A percentile compares a stretch with the other conserved stretches of the same genome.
These are phyloP conservation scores for grape (Vitis vinifera) DNA, from an alignment of 164 flowering plant genomes.

Conservation along the genomic window DNA sequence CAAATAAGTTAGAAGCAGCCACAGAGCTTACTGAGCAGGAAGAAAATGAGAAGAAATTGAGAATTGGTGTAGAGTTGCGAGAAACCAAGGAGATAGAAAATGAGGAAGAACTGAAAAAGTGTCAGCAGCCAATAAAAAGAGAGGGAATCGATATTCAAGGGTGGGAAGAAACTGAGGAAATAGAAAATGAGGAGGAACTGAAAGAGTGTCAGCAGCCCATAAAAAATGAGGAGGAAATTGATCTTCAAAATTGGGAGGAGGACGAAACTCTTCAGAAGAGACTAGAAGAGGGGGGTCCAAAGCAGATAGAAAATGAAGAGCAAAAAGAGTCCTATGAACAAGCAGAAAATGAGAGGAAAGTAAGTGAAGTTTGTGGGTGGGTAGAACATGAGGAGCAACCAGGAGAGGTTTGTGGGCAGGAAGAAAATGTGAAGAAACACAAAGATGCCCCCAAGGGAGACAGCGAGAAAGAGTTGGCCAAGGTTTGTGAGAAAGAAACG, in stretches of 20 bases:
- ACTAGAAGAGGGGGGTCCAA: neutral
- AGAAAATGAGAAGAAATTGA: conserved; percentile 1
- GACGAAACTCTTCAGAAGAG: no score
- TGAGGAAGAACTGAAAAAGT: neutral
- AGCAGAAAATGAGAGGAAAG: conserved; percentile 7
- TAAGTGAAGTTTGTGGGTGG: neutral
- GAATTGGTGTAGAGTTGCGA: no score
- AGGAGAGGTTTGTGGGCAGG: neutral
- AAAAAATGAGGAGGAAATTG: no score
- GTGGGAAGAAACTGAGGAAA: neutral
- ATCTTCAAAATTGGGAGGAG: no score
- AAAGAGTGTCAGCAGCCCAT: no score
- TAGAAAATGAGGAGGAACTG: conserved; percentile 16
- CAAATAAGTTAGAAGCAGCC: neutral
- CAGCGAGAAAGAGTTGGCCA: no score
- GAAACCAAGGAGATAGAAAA: conserved; percentile 2
- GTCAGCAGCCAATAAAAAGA: no score
- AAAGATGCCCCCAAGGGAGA: no score
- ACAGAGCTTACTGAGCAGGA: conserved; percentile 6
- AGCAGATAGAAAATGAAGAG: conserved; percentile 17
- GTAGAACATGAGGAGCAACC: conserved; percentile 3
- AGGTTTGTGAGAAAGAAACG: no score
- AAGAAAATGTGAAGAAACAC: no score
- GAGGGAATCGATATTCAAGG: neutral
- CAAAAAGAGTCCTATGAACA: conserved; percentile 8